Evolutionary conservation across 345 rosid species (phyloP), one percentile per base, ranked within the genome.

Genomic region (Syzygium jambos): DNA sequence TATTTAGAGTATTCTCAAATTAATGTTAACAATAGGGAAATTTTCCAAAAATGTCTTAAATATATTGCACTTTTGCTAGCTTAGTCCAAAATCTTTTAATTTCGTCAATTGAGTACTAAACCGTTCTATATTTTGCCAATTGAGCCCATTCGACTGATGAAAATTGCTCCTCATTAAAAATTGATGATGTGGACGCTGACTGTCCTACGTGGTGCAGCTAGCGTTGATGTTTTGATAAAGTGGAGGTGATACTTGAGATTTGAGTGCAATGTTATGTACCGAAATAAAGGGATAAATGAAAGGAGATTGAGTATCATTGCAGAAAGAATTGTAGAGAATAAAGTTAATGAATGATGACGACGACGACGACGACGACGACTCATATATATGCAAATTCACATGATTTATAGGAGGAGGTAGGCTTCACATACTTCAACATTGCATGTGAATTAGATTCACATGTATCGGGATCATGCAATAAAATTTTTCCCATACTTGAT

Each of bases 111-210:
- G 46, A 43, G 46, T 43, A 5, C 7, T 43, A 43, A 43, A 43
- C 46, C 46, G 7, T 43, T 43, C 1, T 6, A 43, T 1, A 4
- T 43, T 43, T 43, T 43, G 46, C 7, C 1, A 43, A 43, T 43
- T 43, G 7, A 43, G 46, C 6, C 7, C 46, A 6, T 43, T 1
- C 7, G 46, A 4, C 46, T 1, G 7, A 43, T 43, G 46, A 43
- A 43, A 43, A 43, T 43, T 43, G 7, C 46, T 43, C 7, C 6
- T 43, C 1, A 43, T 43, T 43, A 1, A 43, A 43, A 43, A 6
- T 43, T 43, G 7, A 0, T 6, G 46, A 43, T 4, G 7, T 43
- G 7, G 7, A 43, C 7, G 7, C 1, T 1, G 1, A 6, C 7
- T 43, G 6, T 43, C 46, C 7, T 43, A 43, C 7, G 7, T 43